Percentiles rank a stretch among this genome's conserved stretches.
These are phyloP conservation scores for Botrytis byssoidea DNA, from an alignment of 2,329 filamentous ascomycete species.

Conservation along the genomic window DNA sequence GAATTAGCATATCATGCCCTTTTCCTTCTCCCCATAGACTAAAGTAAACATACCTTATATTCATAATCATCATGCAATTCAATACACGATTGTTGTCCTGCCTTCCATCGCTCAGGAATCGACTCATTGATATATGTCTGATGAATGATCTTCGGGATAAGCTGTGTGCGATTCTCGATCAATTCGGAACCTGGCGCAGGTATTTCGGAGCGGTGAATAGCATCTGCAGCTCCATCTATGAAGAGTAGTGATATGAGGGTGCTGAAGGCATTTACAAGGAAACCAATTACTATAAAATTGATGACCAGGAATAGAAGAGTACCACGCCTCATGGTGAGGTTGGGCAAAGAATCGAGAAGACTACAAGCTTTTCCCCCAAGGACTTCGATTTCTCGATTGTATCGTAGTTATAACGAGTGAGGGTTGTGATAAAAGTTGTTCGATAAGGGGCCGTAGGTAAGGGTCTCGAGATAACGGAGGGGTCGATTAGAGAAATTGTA, in stretches of 20 bases:
- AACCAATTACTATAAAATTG: slow-evolving; percentile 61
- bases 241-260: slow-evolving; percentile 69
- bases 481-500: background rate
- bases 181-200: slow-evolving; percentile 62
- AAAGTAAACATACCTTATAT: slow-evolving; percentile 56
- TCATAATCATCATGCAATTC: slow-evolving; percentile 70
- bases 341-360: background rate
- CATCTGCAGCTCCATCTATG: slow-evolving; percentile 64
- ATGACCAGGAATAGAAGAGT: slow-evolving; percentile 46
- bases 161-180: slow-evolving; percentile 53
- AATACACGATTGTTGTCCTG: slow-evolving; percentile 66
- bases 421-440: background rate
- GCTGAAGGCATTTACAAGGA: slow-evolving; percentile 66
- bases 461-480: slow-evolving; percentile 1
- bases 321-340: slow-evolving; percentile 37
- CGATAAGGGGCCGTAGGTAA: background rate
- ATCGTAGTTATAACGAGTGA: background rate
- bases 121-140: slow-evolving; percentile 72
- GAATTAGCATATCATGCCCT: slow-evolving; percentile 12
- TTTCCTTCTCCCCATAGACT: background rate
- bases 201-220: slow-evolving; percentile 64
- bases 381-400: background rate
- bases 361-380: background rate
- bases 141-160: slow-evolving; percentile 76
- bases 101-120: slow-evolving; percentile 64